A percentile compares a stretch with the other conserved stretches of the same genome.
These are phyloP conservation scores for Fomitopsis schrenkii DNA, from an alignment of 1,284 basidiomycete species.

Conservation along the genomic window DNA sequence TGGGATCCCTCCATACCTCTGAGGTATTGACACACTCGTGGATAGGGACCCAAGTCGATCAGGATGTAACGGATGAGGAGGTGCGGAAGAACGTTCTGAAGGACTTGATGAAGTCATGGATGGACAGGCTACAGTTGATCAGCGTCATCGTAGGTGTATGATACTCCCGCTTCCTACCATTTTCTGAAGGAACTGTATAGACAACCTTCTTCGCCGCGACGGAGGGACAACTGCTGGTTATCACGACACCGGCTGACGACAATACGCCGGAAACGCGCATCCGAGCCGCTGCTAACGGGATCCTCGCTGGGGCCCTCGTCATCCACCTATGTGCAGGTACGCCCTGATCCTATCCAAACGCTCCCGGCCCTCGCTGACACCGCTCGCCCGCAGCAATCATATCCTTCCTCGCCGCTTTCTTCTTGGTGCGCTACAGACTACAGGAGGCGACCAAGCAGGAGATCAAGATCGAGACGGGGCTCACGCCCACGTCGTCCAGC, in stretches of 20 bases:
- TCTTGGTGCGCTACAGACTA: constrained; percentile 52
- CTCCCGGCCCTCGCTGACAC: neutral
- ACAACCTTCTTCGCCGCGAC: constrained; percentile 62
- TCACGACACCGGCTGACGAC: constrained; percentile 29
- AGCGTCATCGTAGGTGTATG: constrained; percentile 36
- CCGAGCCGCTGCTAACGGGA: constrained; percentile 40
- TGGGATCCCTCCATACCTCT: neutral
- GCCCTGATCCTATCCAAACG: constrained; percentile 13
- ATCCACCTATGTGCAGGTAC: constrained; percentile 50
- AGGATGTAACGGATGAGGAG: constrained; percentile 42
- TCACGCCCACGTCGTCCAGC: neutral
- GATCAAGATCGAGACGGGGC: constrained; percentile 14
- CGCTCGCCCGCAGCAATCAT: constrained; percentile 38
- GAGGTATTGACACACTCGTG: neutral
- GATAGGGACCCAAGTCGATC: constrained; percentile 43
- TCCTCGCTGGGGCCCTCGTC: constrained; percentile 47
- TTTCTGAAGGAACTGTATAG: constrained; percentile 24
- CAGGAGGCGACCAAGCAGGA: constrained; percentile 45
- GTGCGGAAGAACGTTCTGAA: constrained; percentile 40
- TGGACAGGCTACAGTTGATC: constrained; percentile 56
- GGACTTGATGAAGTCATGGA: constrained; percentile 54
- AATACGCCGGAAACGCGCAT: constrained; percentile 12
- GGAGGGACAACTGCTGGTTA: constrained; percentile 50
- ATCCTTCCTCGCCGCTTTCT: constrained; percentile 55
- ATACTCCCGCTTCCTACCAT: neutral